phyloP scores from a whole-genome alignment of 202 grass and related monocot genomes.

The Carex arenaria region DNA sequence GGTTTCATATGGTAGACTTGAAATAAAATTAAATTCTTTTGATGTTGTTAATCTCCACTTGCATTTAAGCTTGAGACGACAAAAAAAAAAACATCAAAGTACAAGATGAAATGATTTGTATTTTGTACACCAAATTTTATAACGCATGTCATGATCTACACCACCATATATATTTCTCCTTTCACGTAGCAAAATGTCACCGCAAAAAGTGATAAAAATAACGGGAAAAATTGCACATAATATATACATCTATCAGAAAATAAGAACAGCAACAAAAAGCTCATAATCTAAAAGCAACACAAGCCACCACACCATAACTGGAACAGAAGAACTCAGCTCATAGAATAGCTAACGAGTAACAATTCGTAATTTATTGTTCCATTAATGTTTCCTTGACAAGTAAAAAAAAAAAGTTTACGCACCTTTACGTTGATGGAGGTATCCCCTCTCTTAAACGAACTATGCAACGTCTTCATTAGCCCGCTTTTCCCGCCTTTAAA shows the following conservation, averaged over 20 bases:
- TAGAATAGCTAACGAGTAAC: neutral
- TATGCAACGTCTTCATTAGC: slow-evolving; percentile 74
- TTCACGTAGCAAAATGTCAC: neutral
- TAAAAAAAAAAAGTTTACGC: neutral
- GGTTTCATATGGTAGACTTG: neutral
- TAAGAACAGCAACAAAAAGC: neutral
- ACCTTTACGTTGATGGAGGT: slow-evolving; percentile 78
- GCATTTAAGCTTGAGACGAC: neutral
- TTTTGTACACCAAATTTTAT: neutral
- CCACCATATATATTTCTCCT: neutral
- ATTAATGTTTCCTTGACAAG: neutral
- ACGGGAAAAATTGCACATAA: neutral
- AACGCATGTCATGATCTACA: neutral
- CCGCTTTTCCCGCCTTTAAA: slow-evolving; percentile 83
- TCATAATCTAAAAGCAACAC: neutral
- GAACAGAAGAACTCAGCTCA: neutral
- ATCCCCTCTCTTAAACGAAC: slow-evolving; percentile 60
- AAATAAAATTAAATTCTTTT: neutral
- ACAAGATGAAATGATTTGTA: neutral
- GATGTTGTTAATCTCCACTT: no score
- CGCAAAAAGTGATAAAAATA: neutral
- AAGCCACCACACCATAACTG: neutral
- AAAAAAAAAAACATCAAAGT: neutral
- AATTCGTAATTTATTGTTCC: neutral
- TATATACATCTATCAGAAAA: neutral